Evolutionary conservation across 2,329 filamentous ascomycete genomes (phyloP), one percentile per base, ranked within the genome.

Genomic region (Pseudopithomyces maydicus): DNA sequence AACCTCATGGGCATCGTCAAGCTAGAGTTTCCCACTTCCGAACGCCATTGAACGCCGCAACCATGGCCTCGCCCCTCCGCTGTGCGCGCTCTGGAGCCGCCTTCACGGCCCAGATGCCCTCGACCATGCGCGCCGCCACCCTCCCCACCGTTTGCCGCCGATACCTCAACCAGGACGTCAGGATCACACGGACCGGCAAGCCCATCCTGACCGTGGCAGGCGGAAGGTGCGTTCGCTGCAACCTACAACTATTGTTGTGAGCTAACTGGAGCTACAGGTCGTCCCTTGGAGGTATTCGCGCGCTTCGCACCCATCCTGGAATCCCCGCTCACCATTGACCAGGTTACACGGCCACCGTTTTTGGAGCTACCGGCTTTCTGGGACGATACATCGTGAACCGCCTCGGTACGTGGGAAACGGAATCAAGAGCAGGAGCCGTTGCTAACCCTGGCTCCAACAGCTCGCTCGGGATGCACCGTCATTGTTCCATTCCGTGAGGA

Each of bases 321-420:
- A 53, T 58, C 54, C 48, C 56, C 66, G 67, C 72, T 73, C 72
- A 78, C 71, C 68, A 52, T 61, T 55, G 58, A 22, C 72, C 72
- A 92, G 94, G 94, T 66, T 92, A 98, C 80, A 97, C 93, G 62
- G 94, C 91, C 60, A 99, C 95, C 57, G 94, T 99, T 71, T 99
- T 99, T 80, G 95, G 95, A 79, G 95, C 95, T 73, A 97, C 93
- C 60, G 95, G 95, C 64, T 94, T 96, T 77, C 82, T 99, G 54
- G 95, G 95, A 74, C 88, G 95, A 75, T 99, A 99, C 78, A 96
- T 99, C 74, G 95, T 99, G 74, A 97, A 97, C 81, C 87, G 92
- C 77, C 85, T 99, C 74, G 92, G 92, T 88, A 82, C 61, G 80
- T 67, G 8, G 29, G 20, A 12, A 15, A 36, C 12, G 19, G 44